Conservation (phyloP, 805 yeast genomes). For the Myxozyma nipponensis region DNA sequence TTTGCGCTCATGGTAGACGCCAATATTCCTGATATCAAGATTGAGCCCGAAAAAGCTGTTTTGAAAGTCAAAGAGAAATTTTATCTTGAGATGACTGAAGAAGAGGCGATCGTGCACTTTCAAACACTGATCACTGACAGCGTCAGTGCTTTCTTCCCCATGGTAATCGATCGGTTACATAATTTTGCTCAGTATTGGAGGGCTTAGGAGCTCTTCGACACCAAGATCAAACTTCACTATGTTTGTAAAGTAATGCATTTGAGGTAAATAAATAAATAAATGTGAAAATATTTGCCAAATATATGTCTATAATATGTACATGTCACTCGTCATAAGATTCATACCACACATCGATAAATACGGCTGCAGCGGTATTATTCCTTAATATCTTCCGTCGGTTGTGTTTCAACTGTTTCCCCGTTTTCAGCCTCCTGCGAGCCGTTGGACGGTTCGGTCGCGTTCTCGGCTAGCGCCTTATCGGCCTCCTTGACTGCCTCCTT, state of each 20-base stretch:
- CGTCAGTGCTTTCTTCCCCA: slow-evolving; percentile 88
- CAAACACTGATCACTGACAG: slow-evolving; percentile 91
- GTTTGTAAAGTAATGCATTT: too few relatives aligned
- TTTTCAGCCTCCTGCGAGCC: background rate
- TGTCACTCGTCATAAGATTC: too few relatives aligned
- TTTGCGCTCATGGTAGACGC: slow-evolving; percentile 94
- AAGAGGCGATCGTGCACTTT: slow-evolving; percentile 92
- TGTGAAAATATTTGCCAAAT: too few relatives aligned
- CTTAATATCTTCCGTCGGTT: too few relatives aligned
- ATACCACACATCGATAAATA: too few relatives aligned
- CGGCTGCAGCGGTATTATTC: too few relatives aligned
- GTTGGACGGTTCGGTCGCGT: background rate
- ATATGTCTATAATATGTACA: too few relatives aligned
- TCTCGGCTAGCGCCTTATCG: too few relatives aligned
- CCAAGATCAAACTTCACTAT: too few relatives aligned
- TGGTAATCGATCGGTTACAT: slow-evolving; percentile 91
- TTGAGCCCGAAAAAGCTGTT: slow-evolving; percentile 82
- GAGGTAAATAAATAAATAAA: too few relatives aligned
- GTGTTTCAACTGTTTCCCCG: too few relatives aligned
- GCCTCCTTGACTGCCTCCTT: slow-evolving; percentile 3
- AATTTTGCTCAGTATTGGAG: slow-evolving; percentile 98
- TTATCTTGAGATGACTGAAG: slow-evolving; percentile 88
- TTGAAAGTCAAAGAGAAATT: slow-evolving; percentile 87
- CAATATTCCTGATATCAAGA: slow-evolving; percentile 80
- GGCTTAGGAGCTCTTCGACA: slow-evolving; percentile 58